Conservation (phyloP, 768 basidiomycete genomes). For the Pleurotus giganteus region DNA sequence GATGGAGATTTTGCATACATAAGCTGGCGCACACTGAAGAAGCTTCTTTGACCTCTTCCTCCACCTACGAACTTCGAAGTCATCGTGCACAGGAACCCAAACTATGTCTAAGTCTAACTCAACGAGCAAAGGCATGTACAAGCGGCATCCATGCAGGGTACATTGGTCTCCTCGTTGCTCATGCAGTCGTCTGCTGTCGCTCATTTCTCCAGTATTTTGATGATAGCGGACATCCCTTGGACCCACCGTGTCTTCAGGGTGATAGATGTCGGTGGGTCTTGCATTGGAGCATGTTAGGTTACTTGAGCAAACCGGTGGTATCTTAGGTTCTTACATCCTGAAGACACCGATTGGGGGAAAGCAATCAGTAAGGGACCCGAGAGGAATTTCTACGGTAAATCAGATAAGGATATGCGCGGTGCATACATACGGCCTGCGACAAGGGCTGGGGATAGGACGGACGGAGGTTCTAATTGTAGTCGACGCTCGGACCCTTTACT, state of each 20-base stretch:
- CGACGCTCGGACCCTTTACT: constrained; percentile 34
- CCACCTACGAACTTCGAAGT: too few relatives aligned
- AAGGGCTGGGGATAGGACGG: constrained; percentile 5
- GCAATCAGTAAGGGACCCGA: constrained; percentile 15
- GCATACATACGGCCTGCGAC: neutral
- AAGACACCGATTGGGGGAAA: constrained; percentile 41
- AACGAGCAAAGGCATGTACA: constrained; percentile 23
- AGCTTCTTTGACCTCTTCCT: too few relatives aligned
- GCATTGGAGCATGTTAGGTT: neutral
- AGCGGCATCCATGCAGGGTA: constrained; percentile 48
- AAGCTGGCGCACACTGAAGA: too few relatives aligned
- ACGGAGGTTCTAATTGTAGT: constrained; percentile 14
- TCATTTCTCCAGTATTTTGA: constrained; percentile 44
- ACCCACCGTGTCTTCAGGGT: constrained; percentile 46
- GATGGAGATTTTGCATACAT: too few relatives aligned
- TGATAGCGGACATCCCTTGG: constrained; percentile 36
- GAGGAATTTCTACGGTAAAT: constrained; percentile 4
- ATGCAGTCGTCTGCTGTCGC: neutral
- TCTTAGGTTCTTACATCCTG: constrained; percentile 47
- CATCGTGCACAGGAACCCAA: too few relatives aligned
- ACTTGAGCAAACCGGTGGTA: neutral
- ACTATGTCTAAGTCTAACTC: neutral
- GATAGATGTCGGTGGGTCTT: constrained; percentile 44
- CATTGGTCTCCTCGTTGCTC: constrained; percentile 13
- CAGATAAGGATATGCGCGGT: constrained; percentile 16